Base-by-base conservation (phyloP, 805 yeast genomes). In the Saccharomycopsis lassenensis region DNA sequence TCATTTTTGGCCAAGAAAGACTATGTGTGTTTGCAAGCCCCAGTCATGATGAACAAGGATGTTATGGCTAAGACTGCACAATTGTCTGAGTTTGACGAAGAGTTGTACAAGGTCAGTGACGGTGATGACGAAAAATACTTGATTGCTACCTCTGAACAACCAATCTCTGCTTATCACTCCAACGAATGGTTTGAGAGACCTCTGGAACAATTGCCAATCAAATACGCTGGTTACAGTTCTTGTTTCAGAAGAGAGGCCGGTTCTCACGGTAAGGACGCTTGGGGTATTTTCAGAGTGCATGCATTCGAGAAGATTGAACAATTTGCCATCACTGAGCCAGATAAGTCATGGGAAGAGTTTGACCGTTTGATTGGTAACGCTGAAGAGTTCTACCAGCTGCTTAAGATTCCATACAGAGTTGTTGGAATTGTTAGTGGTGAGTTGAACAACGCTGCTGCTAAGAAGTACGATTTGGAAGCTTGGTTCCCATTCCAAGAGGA, bases 191-290 rank as follows among this genome's bases (percentile, higher is more conserved):
- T 91, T 52, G 97, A 91, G 65, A 78, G 82, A 51, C 98, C 98
- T 41, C 77, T 78, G 44, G 96, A 87, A 63, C 98, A 91, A 67
- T 72, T 91, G 50, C 98, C 98, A 44, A 73, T 85, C 46, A 82
- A 93, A 63, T 91, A 91, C 55, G 98, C 95, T 33, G 98, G 98
- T 53, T 91, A 81, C 69, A 86, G 96, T 24, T 82, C 96, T 31
- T 91, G 98, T 76, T 91, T 91, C 78, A 79, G 98, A 65, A 83
- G 98, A 67, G 98, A 91, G 68, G 98, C 98, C 41, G 98, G 98
- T 49, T 79, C 95, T 48, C 97, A 89, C 55, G 98, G 98, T 61
- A 89, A 89, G 61, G 98, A 91, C 56, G 98, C 98, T 33, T 91
- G 98, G 98, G 98, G 98, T 65, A 86, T 91, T 48, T 91, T 91